Percentiles rank a stretch among this genome's conserved stretches.
phyloP scores from a whole-genome alignment of 768 basidiomycete species.

The Sarcomyxa edulis region DNA sequence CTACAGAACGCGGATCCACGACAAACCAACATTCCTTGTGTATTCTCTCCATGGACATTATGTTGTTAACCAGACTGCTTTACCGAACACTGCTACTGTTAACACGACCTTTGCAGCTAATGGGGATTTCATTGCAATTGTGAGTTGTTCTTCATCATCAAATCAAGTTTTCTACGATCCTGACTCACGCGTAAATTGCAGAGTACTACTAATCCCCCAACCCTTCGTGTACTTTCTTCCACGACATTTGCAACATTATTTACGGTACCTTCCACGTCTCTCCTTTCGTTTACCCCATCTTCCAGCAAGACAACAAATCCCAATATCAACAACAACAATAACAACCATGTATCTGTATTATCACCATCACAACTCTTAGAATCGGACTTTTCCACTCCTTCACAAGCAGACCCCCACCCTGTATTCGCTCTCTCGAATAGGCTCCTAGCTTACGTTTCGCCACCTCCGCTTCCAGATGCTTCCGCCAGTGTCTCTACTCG shows the following conservation, averaged over 20 bases:
- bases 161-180: background rate
- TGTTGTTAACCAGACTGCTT: conserved; percentile 40
- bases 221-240: conserved; percentile 53
- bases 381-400: conserved; percentile 6
- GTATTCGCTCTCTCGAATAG: conserved; percentile 58
- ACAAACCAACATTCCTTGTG: conserved; percentile 9
- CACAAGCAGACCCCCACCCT: conserved; percentile 38
- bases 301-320: conserved; percentile 5
- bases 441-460: conserved; percentile 53
- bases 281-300: conserved; percentile 39
- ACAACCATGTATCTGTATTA: conserved; percentile 14
- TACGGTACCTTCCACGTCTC: conserved; percentile 40
- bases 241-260: conserved; percentile 45
- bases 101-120: conserved; percentile 47
- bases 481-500: conserved; percentile 4
- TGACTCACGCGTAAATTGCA: conserved; percentile 17
- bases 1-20: conserved; percentile 6
- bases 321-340: conserved; percentile 23
- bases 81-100: conserved; percentile 34
- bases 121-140: conserved; percentile 49
- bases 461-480: conserved; percentile 9
- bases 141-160: conserved; percentile 25
- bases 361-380: conserved; percentile 9
- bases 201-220: conserved; percentile 53
- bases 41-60: conserved; percentile 20